Evolutionary conservation across 208 protist species (phyloP).

Genomic region (Acanthamoeba sp.): DNA sequence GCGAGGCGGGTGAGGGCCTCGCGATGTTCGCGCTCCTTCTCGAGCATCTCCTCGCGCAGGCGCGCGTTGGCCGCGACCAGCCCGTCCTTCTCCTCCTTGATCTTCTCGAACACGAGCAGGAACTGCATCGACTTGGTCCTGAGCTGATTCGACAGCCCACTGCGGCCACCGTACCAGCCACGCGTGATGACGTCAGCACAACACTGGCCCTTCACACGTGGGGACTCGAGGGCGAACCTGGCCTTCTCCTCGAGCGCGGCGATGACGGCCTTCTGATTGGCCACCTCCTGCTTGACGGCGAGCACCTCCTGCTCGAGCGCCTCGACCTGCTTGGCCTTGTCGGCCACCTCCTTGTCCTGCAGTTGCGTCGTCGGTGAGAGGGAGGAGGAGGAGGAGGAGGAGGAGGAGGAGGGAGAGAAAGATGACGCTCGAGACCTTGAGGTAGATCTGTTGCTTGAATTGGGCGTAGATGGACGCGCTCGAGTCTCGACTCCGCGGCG

Average conservation of each 20-base stretch:
- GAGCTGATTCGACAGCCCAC: not conserved
- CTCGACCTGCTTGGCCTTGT: not conserved
- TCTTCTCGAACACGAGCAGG: constrained; percentile 7
- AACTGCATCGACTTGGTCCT: constrained; percentile 48
- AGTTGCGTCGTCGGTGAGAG: not conserved
- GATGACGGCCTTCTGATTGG: not conserved
- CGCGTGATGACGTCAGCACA: not conserved
- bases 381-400: not conserved
- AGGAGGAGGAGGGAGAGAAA: not conserved
- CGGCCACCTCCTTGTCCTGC: not conserved
- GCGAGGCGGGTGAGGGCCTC: not conserved
- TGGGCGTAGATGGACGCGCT: not conserved
- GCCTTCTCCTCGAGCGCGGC: constrained; percentile 3
- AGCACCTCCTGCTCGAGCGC: not conserved
- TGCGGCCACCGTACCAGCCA: not conserved
- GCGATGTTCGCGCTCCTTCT: not conserved
- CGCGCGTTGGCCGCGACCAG: not conserved
- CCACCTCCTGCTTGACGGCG: not conserved
- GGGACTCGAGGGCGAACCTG: not conserved
- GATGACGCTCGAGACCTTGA: not conserved
- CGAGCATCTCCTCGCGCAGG: not conserved
- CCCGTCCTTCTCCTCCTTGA: constrained; percentile 5
- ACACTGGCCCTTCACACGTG: not conserved
- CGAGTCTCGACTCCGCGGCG: not conserved
- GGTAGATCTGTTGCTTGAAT: constrained; percentile 29